Evolutionary conservation across 2,329 filamentous ascomycete genomes (phyloP).

Genomic region (Scytalidium lignicola): DNA sequence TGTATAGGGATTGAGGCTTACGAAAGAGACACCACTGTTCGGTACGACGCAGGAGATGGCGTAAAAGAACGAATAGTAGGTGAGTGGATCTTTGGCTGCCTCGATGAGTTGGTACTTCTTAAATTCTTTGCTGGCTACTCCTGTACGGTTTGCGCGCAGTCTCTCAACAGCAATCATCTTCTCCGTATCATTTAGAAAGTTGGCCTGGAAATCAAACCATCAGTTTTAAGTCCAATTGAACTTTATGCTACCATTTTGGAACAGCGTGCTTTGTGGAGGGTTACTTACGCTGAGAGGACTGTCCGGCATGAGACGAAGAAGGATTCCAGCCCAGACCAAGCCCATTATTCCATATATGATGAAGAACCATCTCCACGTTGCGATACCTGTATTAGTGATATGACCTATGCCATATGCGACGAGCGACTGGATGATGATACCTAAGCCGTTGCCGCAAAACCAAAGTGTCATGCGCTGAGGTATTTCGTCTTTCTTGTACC

Average conservation of each 20-base stretch:
- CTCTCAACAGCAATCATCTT: conserved; percentile 45
- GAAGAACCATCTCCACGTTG: conserved; percentile 48
- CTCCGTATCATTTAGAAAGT: conserved; percentile 50
- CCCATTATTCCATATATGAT: conserved; percentile 36
- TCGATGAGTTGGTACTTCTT: conserved; percentile 45
- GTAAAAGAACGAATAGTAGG: conserved; percentile 2
- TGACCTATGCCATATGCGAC: conserved; percentile 51
- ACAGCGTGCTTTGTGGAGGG: background rate
- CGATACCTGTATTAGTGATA: conserved; percentile 43
- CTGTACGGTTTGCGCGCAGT: conserved; percentile 35
- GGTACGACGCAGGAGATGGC: conserved; percentile 1
- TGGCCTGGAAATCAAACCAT: conserved; percentile 45
- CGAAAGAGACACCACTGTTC: conserved; percentile 2
- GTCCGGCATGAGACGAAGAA: conserved; percentile 42
- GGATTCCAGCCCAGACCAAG: conserved; percentile 1
- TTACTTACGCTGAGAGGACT: conserved; percentile 34
- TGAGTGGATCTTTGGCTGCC: conserved; percentile 25
- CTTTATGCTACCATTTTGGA: background rate
- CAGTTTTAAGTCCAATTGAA: background rate
- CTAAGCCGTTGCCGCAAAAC: conserved; percentile 49
- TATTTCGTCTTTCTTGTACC: conserved; percentile 49
- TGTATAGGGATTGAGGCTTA: background rate
- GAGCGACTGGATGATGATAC: conserved; percentile 42
- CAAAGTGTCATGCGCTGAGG: conserved; percentile 50
- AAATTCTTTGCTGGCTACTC: conserved; percentile 28